Evolutionary conservation across 2,329 filamentous ascomycete genomes (phyloP).

Genomic region (Claviceps purpurea): DNA sequence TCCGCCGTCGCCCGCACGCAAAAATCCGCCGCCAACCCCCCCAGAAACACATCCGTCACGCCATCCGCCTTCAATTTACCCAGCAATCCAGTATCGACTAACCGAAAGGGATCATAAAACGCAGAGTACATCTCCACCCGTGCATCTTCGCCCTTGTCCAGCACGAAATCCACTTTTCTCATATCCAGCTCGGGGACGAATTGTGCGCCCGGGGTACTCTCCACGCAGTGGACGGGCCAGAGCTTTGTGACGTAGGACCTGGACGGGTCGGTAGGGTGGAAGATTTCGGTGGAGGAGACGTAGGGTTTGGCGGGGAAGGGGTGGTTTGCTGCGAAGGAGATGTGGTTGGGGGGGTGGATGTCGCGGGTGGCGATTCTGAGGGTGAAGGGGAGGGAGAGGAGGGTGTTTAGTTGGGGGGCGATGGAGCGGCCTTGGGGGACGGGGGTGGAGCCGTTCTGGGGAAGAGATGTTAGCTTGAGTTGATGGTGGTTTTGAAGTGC

Average conservation of each 20-base stretch:
- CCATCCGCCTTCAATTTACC: constrained; percentile 37
- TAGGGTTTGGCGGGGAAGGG: constrained; percentile 49
- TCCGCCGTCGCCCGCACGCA: constrained; percentile 75
- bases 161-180: constrained; percentile 44
- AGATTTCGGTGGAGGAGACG: constrained; percentile 47
- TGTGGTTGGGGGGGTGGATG: constrained; percentile 70
- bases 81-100: constrained; percentile 51
- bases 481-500: not conserved
- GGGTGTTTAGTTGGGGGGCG: constrained; percentile 55
- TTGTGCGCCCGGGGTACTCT: constrained; percentile 55
- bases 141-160: constrained; percentile 66
- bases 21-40: constrained; percentile 78
- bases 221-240: constrained; percentile 87
- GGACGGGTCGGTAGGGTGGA: constrained; percentile 48
- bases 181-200: constrained; percentile 59
- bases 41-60: constrained; percentile 71
- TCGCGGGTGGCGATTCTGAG: constrained; percentile 80
- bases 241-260: constrained; percentile 56
- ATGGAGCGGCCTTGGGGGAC: constrained; percentile 63
- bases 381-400: constrained; percentile 59
- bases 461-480: not conserved
- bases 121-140: constrained; percentile 88
- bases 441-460: constrained; percentile 71
- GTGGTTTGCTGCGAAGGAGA: constrained; percentile 84
- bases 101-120: constrained; percentile 68